Base-by-base conservation (phyloP, 192 early-diverging fungal genomes). In the Backusella australiensis region DNA sequence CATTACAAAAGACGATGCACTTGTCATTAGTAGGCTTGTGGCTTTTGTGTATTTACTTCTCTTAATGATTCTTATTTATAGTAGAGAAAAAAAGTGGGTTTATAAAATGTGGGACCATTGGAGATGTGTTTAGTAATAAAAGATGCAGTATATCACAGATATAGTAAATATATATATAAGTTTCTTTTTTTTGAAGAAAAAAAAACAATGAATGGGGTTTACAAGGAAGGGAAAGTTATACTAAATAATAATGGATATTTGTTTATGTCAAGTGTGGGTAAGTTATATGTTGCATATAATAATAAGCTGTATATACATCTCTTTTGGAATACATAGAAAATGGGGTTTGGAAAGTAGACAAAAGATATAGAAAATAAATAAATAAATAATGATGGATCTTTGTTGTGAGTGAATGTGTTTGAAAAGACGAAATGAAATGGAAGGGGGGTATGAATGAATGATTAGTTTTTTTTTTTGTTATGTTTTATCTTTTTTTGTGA, bases 381-480 rank as follows among this genome's bases (percentile, higher is more conserved):
- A 49, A 49, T 49, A 49, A 44, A 44, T 44, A 49, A n/a, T 49
- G 19, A 1, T 49, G 63, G 32, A 14, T 26, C 32, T 66, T 32
- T 66, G 59, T 23, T 32, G 3, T 29, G 66, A 34, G 67, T 0
- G 15, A 67, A 6, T 38, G 35, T 15, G 7, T 23, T 67, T 67
- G 34, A 6, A 35, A 36, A 34, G 14, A 11, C 2, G 35, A 34
- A 34, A 23, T 34, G 23, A 67, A 35, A 34, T 32, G 35, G 32
- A 67, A 35, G 35, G 67, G 34, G 34, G 67, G 67, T 67, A 38
- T 67, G n/a, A 67, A 67, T 67, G 67, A 67, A 17, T 36, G 67
- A 34, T 67, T 34, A 7, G 26, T 2, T 19, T 19, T 49, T 49
- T 49, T 49, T 49, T 49, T 26, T n/a, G 19, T 49, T 49, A 49